Evolutionary conservation across 805 yeast genomes (phyloP).

Genomic region (Lachancea dasiensis): DNA sequence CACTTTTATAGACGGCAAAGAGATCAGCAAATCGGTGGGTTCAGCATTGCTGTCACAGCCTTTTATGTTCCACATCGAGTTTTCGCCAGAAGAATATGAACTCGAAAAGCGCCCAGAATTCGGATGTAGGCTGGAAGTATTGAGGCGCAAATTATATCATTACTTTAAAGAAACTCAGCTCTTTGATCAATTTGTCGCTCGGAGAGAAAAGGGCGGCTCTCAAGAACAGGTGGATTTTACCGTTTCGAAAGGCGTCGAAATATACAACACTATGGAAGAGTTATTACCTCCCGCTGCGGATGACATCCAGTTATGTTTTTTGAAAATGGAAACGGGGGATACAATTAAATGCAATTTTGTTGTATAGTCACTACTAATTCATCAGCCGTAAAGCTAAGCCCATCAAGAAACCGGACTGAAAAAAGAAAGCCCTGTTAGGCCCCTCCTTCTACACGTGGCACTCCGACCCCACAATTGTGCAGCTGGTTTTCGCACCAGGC

Average conservation of each 20-base stretch:
- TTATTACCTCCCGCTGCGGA: slow-evolving; percentile 33
- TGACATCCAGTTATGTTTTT: slow-evolving; percentile 42
- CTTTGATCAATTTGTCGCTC: slow-evolving; percentile 22
- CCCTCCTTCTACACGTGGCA: slow-evolving; percentile 30
- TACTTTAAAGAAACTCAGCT: slow-evolving; percentile 45
- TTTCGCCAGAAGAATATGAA: slow-evolving; percentile 75
- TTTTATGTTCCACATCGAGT: slow-evolving; percentile 62
- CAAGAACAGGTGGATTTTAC: slow-evolving; percentile 26
- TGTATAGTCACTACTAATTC: slow-evolving; percentile 14
- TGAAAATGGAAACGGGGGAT: slow-evolving; percentile 51
- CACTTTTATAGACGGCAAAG: slow-evolving; percentile 13
- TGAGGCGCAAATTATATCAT: slow-evolving; percentile 50
- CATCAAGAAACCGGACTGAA: not conserved
- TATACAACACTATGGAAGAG: slow-evolving; percentile 33
- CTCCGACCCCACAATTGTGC: slow-evolving; percentile 34
- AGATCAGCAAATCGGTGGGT: slow-evolving; percentile 6
- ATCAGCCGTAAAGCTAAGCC: not conserved
- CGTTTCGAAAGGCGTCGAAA: slow-evolving; percentile 31
- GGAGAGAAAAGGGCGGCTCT: slow-evolving; percentile 5
- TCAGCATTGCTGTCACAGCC: slow-evolving; percentile 30
- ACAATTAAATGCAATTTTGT: slow-evolving; percentile 35
- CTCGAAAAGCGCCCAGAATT: slow-evolving; percentile 52
- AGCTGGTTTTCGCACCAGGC: slow-evolving; percentile 55
- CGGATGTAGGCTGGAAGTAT: slow-evolving; percentile 62
- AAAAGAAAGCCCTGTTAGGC: slow-evolving; percentile 2